A percentile compares a stretch with the other conserved stretches of the same genome.
Conservation (phyloP, 768 basidiomycete genomes). For the Chalciporus piperatus region DNA sequence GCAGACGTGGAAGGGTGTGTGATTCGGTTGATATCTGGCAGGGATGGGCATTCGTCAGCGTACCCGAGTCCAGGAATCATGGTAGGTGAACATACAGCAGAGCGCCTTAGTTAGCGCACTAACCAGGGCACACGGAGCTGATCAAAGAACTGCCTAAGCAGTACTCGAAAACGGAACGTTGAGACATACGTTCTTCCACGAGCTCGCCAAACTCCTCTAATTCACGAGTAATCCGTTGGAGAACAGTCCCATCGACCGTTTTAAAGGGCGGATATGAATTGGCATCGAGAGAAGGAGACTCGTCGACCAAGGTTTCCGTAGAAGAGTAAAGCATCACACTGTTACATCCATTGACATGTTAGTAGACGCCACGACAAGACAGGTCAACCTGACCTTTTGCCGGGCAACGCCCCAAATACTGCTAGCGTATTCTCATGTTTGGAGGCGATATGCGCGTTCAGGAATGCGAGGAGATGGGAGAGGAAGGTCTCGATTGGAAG, state of each 20-base stretch:
- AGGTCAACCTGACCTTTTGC: conserved; percentile 62
- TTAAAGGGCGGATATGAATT: conserved; percentile 87
- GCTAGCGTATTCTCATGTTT: conserved; percentile 91
- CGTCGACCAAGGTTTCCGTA: conserved; percentile 41
- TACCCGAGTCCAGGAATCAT: background rate
- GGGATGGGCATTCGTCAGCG: conserved; percentile 26
- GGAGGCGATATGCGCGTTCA: conserved; percentile 90
- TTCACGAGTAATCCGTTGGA: conserved; percentile 58
- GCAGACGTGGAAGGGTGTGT: conserved; percentile 34
- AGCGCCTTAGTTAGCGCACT: conserved; percentile 89
- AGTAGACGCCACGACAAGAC: background rate
- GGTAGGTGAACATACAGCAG: conserved; percentile 59
- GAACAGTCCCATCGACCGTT: conserved; percentile 65
- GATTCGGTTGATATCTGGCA: conserved; percentile 65
- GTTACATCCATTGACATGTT: conserved; percentile 2
- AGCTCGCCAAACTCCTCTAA: conserved; percentile 49
- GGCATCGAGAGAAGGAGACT: conserved; percentile 50
- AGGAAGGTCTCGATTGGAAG: conserved; percentile 73
- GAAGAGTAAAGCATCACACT: conserved; percentile 82
- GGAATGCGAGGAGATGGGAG: conserved; percentile 82
- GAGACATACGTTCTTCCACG: conserved; percentile 43
- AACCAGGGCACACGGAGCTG: conserved; percentile 72
- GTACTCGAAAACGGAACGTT: background rate
- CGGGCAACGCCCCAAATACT: conserved; percentile 86
- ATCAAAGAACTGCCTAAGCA: conserved; percentile 5